A percentile compares a stretch with the other conserved stretches of the same genome.
Evolutionary conservation across 176 grass and related monocot species (phyloP).

Genomic region (Juncus effusus): DNA sequence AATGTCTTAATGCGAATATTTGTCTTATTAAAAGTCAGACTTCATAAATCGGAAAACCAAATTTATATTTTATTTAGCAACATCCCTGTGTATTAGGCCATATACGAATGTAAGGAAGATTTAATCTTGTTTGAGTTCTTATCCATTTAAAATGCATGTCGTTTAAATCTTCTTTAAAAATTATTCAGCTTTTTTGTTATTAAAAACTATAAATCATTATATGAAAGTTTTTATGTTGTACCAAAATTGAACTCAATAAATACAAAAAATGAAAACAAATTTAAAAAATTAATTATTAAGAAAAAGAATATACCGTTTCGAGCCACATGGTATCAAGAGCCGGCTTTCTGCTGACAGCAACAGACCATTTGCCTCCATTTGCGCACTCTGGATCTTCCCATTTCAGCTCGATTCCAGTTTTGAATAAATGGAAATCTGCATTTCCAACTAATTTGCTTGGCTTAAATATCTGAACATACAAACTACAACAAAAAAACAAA

Average conservation of each 20-base stretch:
- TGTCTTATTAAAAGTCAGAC: too few relatives aligned
- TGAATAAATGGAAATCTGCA: constrained; percentile 94
- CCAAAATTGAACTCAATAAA: neutral
- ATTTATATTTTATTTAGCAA: too few relatives aligned
- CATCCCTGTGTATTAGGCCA: too few relatives aligned
- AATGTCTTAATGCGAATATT: too few relatives aligned
- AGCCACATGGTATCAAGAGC: constrained; percentile 94
- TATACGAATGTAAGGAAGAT: too few relatives aligned
- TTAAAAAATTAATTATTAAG: neutral
- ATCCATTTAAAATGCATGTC: too few relatives aligned
- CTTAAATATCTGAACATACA: constrained; percentile 86
- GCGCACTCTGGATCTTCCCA: constrained; percentile 99
- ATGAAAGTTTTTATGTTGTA: too few relatives aligned
- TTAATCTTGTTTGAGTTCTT: too few relatives aligned
- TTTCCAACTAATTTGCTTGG: constrained; percentile 73
- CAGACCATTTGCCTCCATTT: constrained; percentile 95
- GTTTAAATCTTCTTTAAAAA: too few relatives aligned
- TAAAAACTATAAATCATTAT: too few relatives aligned
- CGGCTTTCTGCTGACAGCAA: constrained; percentile 54
- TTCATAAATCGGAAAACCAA: too few relatives aligned
- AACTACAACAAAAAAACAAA: constrained; percentile 36
- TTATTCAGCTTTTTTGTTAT: too few relatives aligned
- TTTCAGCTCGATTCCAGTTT: constrained; percentile 83
- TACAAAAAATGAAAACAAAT: neutral
- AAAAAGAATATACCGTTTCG: constrained; percentile 47